These are phyloP conservation scores for Colletotrichum aenigma DNA, from an alignment of 2,329 filamentous ascomycete genomes.

Conservation along the genomic window DNA sequence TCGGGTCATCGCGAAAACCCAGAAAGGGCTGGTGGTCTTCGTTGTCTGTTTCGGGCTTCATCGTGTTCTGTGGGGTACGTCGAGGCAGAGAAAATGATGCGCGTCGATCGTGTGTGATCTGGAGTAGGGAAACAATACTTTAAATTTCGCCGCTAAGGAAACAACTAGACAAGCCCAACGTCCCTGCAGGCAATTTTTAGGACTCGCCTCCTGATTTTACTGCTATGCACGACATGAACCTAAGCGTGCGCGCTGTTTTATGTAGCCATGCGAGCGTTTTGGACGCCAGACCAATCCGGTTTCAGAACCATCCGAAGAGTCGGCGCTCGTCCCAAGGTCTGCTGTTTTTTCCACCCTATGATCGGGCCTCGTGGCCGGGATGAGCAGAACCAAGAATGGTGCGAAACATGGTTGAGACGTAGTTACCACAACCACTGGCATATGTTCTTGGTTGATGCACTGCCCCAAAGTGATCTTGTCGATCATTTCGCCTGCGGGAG, in stretches of 20 bases:
- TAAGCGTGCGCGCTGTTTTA: not conserved
- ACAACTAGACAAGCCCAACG: not conserved
- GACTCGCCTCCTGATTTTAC: not conserved
- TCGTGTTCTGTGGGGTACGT: not conserved
- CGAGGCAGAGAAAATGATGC: not conserved
- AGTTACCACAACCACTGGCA: not conserved
- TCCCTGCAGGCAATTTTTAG: accelerated
- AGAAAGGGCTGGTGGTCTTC: slow-evolving; percentile 12
- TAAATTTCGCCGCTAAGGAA: not conserved
- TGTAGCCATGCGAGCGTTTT: not conserved
- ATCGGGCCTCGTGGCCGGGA: not conserved
- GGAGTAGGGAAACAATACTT: not conserved
- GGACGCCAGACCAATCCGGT: not conserved
- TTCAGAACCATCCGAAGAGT: not conserved
- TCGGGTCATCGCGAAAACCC: slow-evolving; percentile 2
- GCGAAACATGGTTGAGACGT: slow-evolving; percentile 1
- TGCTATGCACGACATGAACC: not conserved
- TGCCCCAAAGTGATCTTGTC: not conserved
- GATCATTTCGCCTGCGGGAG: not conserved
- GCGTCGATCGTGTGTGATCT: not conserved
- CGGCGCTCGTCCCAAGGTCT: not conserved
- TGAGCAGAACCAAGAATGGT: not conserved
- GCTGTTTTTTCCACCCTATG: not conserved
- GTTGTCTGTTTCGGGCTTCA: not conserved
- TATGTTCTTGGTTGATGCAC: not conserved